Conservation (phyloP, 352 stramenopile species). For the Pythium brachiatum region DNA sequence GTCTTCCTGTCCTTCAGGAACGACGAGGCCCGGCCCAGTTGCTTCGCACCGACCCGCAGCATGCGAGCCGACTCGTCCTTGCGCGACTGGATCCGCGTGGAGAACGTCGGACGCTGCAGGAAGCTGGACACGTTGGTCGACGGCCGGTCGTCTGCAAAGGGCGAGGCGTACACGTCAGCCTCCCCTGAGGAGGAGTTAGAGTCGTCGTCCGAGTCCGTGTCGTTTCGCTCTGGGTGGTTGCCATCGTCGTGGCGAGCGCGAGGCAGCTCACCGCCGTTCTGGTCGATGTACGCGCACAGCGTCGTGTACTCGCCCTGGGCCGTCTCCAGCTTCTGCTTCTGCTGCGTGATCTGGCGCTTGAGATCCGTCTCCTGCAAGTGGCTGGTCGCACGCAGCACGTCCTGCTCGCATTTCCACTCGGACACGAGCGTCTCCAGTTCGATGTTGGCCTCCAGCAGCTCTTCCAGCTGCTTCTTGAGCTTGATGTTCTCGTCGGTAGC, state of each 20-base stretch:
- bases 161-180: conserved; percentile 6
- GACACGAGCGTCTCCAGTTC: conserved; percentile 56
- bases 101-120: conserved; percentile 16
- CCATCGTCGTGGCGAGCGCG: conserved; percentile 4
- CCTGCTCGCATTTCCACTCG: conserved; percentile 52
- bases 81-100: conserved; percentile 8
- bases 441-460: conserved; percentile 58
- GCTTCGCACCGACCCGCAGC: conserved; percentile 88
- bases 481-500: conserved; percentile 51
- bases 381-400: conserved; percentile 56
- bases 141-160: conserved; percentile 18
- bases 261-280: conserved; percentile 28
- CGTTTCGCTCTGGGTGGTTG: conserved; percentile 9
- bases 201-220: conserved; percentile 21
- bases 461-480: conserved; percentile 52
- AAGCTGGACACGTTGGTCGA: conserved; percentile 24
- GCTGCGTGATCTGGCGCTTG: conserved; percentile 48
- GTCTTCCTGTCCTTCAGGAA: conserved; percentile 12
- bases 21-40: conserved; percentile 13
- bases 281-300: conserved; percentile 47
- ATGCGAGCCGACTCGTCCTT: conserved; percentile 31
- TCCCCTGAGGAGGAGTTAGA: conserved; percentile 15
- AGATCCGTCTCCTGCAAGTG: conserved; percentile 55
- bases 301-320: conserved; percentile 42
- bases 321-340: conserved; percentile 46